phyloP scores from a whole-genome alignment of 345 rosid species.

The Durio zibethinus region DNA sequence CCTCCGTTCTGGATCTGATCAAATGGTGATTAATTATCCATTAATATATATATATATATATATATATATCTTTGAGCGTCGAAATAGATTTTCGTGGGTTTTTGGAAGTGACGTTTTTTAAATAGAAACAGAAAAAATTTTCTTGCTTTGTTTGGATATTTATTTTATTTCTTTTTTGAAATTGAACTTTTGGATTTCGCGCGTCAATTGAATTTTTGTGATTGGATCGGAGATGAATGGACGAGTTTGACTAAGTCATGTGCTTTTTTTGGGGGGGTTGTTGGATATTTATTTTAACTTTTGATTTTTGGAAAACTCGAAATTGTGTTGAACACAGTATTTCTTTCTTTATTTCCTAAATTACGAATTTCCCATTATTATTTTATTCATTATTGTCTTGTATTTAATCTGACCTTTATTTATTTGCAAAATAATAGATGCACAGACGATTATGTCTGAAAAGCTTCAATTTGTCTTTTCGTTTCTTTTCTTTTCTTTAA shows the following conservation, averaged over 20 bases:
- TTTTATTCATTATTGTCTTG: conserved; percentile 28
- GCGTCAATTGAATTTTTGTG: conserved; percentile 36
- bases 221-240: conserved; percentile 43
- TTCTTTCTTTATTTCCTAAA: conserved; percentile 27
- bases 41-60: not conserved
- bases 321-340: conserved; percentile 27
- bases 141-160: not conserved
- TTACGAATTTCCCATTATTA: conserved; percentile 18
- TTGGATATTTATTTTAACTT: conserved; percentile 31
- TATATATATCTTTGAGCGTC: not conserved
- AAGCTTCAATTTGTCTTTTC: conserved; percentile 74
- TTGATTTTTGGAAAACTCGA: conserved; percentile 31
- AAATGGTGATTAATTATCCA: conserved; percentile 39
- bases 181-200: conserved; percentile 42
- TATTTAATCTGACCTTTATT: conserved; percentile 23
- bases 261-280: conserved; percentile 25
- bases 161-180: not conserved
- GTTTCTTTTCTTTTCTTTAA: too few species aligned
- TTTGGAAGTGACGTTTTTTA: not conserved
- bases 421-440: conserved; percentile 36
- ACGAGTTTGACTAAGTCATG: conserved; percentile 57
- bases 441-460: conserved; percentile 48
- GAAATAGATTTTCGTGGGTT: not conserved
- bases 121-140: not conserved
- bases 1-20: conserved; percentile 51